Evolutionary conservation across 2,329 filamentous ascomycete species (phyloP).

Genomic region (Huntiella savannae): DNA sequence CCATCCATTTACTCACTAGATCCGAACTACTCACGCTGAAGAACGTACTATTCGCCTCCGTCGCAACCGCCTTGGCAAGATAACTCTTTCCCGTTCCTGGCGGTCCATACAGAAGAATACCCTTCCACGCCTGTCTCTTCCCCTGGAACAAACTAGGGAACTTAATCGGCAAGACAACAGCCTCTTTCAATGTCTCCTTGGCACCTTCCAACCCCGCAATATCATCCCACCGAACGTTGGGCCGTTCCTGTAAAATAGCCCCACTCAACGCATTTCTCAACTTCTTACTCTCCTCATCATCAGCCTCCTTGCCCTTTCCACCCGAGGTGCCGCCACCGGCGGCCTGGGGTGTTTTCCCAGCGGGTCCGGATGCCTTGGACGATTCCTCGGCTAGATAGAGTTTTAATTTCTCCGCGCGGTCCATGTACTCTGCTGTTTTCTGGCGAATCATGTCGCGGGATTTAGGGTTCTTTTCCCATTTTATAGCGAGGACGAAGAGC

Average conservation of each 20-base stretch:
- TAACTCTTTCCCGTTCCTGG: conserved; percentile 97
- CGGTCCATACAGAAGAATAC: conserved; percentile 86
- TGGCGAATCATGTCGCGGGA: conserved; percentile 94
- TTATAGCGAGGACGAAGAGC: conserved; percentile 94
- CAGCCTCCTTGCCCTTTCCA: conserved; percentile 38
- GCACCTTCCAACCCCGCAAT: conserved; percentile 85
- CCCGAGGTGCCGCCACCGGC: conserved; percentile 55
- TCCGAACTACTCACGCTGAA: conserved; percentile 97
- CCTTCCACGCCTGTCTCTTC: conserved; percentile 95
- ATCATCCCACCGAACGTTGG: conserved; percentile 95
- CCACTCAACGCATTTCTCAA: conserved; percentile 75
- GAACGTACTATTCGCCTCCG: conserved; percentile 96
- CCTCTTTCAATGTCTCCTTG: conserved; percentile 95
- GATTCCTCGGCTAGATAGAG: conserved; percentile 64
- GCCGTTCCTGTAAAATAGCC: conserved; percentile 85
- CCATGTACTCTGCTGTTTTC: conserved; percentile 94
- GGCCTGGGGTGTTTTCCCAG: conserved; percentile 28
- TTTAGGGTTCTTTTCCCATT: conserved; percentile 98
- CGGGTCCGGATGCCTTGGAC: conserved; percentile 39
- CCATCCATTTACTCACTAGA: conserved; percentile 99
- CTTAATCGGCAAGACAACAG: conserved; percentile 92
- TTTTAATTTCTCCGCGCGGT: conserved; percentile 95
- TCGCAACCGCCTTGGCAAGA: conserved; percentile 90
- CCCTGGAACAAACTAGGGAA: conserved; percentile 93
- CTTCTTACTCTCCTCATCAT: conserved; percentile 93